Conservation (phyloP, 345 rosid species). For the Salix viminalis region DNA sequence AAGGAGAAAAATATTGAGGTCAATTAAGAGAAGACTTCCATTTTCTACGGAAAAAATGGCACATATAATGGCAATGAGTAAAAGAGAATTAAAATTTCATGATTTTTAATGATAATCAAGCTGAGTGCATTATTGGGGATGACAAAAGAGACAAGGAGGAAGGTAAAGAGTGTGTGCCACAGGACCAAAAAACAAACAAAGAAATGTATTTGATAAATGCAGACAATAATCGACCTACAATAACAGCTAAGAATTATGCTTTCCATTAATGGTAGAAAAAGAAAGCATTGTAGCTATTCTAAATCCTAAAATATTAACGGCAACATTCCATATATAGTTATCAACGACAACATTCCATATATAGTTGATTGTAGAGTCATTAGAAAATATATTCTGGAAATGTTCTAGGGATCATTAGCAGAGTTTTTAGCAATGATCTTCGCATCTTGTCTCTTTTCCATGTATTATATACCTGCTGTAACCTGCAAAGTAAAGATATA, state of each 20-base stretch:
- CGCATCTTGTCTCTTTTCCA: too few species aligned
- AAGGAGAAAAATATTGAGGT: background rate
- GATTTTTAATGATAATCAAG: background rate
- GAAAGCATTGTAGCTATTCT: background rate
- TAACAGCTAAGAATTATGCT: background rate
- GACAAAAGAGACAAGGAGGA: background rate
- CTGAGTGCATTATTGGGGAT: background rate
- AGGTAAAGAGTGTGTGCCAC: background rate
- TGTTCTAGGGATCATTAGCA: too few species aligned
- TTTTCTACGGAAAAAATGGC: background rate
- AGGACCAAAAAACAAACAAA: background rate
- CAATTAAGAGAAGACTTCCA: background rate
- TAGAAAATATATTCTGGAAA: too few species aligned
- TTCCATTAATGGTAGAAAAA: background rate
- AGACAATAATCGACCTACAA: background rate
- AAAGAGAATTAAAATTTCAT: background rate
- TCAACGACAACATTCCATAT: too few species aligned
- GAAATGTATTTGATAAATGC: background rate
- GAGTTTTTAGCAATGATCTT: too few species aligned
- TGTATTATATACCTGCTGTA: too few species aligned
- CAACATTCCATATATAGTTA: too few species aligned
- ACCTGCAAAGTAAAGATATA: too few species aligned
- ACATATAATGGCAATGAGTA: background rate
- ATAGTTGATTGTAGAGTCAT: too few species aligned
- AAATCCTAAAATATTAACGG: background rate